Evolutionary conservation across 2,329 filamentous ascomycete species (phyloP).

Genomic region (Colletotrichum theobromicola): DNA sequence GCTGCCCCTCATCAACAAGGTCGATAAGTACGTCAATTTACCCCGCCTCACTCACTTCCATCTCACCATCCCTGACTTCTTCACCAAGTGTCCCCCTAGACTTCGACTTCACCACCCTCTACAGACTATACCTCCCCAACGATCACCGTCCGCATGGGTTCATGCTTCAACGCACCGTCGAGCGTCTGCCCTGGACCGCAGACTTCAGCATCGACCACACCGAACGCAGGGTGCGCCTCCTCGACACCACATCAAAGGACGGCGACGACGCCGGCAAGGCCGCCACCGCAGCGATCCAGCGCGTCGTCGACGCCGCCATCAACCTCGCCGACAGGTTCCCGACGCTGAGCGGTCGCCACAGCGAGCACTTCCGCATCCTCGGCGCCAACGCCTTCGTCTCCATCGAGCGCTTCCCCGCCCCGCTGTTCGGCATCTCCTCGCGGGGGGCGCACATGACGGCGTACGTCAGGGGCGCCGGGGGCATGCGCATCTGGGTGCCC

Average conservation of each 20-base stretch:
- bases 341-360: constrained; percentile 41
- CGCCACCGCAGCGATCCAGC: constrained; percentile 44
- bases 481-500: constrained; percentile 74
- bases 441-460: constrained; percentile 72
- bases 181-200: constrained; percentile 51
- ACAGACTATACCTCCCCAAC: constrained; percentile 48
- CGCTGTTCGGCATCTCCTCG: constrained; percentile 70
- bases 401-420: constrained; percentile 66
- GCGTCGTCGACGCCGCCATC: constrained; percentile 41
- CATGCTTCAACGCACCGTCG: constrained; percentile 49
- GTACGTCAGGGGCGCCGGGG: constrained; percentile 52
- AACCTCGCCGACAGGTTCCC: constrained; percentile 39
- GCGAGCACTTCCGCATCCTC: constrained; percentile 47
- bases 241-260: constrained; percentile 24
- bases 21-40: constrained; percentile 44
- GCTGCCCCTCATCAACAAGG: constrained; percentile 37
- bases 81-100: constrained; percentile 52
- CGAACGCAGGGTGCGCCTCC: constrained; percentile 36
- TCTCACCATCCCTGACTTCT: neutral
- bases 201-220: constrained; percentile 40
- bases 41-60: neutral
- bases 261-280: constrained; percentile 28
- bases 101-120: constrained; percentile 47
- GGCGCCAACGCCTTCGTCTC: constrained; percentile 40
- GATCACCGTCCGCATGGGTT: constrained; percentile 56